Base-by-base conservation (phyloP, 495 filamentous ascomycete genomes). In the Immersiella caudata region DNA sequence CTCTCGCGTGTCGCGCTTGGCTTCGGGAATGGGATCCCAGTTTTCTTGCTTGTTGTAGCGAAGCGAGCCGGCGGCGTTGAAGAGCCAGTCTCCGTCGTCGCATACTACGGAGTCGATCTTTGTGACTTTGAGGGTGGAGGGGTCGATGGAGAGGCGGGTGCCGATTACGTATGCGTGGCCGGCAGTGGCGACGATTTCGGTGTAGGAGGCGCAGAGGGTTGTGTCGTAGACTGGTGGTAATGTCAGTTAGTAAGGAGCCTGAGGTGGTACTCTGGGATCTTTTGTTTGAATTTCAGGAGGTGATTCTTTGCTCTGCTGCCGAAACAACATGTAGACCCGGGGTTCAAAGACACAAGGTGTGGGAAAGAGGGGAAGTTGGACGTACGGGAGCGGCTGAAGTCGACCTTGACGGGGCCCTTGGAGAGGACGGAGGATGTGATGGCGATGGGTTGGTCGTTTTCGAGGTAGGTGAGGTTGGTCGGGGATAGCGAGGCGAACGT, bases 21-120 rank as follows among this genome's bases (percentile, higher is more conserved):
- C 73, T 50, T 71, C 76, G 11, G 75, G 76, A 33, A 78, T 78
- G 8, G 73, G 67, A 36, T 77, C 78, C 78, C 78, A 79, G 62
- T 69, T 74, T 64, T 79, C 78, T 52, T 71, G 65, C 59, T 75
- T 74, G 61, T 75, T 60, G 69, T 70, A 72, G 54, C 67, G 71
- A 1, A 72, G 57, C 25, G 76, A 72, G 20, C 76, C 78, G 16
- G 72, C 70, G 24, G 76, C 78, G 64, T 76, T 75, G 70, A 79
- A 79, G 58, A 73, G 69, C 78, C 76, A 79, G 68, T 79, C 76
- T 1, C 76, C 76, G 11, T 63, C 63, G 54, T 76, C 73, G 22
- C 70, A 73, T 4, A 79, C 70, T 18, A 73, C 70, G 12, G 72
- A 73, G 20, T 79, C 78, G 20, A 79, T 76, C 20, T 67, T 66